Percentiles rank a stretch among this genome's conserved stretches.
Conservation (phyloP, 495 filamentous ascomycete genomes). For the Penicillium chermesinum region DNA sequence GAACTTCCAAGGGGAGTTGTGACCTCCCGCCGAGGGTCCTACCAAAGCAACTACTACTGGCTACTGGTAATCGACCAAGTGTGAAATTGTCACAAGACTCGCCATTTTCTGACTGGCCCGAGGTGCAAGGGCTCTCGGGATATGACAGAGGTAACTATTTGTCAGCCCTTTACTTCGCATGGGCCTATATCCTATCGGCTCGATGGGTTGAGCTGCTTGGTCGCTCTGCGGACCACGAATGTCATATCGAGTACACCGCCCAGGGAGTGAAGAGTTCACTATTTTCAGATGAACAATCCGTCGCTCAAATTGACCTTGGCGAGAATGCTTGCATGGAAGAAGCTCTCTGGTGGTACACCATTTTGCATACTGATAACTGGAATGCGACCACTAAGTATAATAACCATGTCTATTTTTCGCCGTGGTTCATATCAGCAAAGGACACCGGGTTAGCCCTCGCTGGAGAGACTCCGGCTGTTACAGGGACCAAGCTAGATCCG, state of each 20-base stretch:
- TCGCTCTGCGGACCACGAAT: slow-evolving; percentile 16
- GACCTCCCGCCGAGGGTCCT: slow-evolving; percentile 14
- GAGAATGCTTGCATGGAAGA: slow-evolving; percentile 14
- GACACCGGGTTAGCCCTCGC: slow-evolving; percentile 2
- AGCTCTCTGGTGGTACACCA: slow-evolving; percentile 15
- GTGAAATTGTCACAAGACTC: slow-evolving; percentile 17
- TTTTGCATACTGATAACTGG: slow-evolving; percentile 20
- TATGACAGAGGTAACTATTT: slow-evolving; percentile 23
- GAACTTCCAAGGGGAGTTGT: slow-evolving; percentile 16
- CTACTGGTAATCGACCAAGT: slow-evolving; percentile 3
- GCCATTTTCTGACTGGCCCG: slow-evolving; percentile 20
- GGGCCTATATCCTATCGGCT: slow-evolving; percentile 27
- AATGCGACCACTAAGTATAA: slow-evolving; percentile 19
- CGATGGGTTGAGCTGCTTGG: slow-evolving; percentile 23
- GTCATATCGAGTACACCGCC: slow-evolving; percentile 10
- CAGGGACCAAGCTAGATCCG: slow-evolving; percentile 1
- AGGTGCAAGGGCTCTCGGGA: slow-evolving; percentile 13
- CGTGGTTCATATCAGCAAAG: slow-evolving; percentile 18
- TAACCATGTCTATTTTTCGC: slow-evolving; percentile 19
- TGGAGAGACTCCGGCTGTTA: neutral
- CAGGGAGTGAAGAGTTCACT: neutral
- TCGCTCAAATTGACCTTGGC: slow-evolving; percentile 18
- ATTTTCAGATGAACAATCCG: slow-evolving; percentile 4
- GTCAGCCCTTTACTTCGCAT: slow-evolving; percentile 20
- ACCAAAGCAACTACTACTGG: slow-evolving; percentile 15